Conservation (phyloP, 139 green algal genomes). For the Desmodesmus armatus region DNA sequence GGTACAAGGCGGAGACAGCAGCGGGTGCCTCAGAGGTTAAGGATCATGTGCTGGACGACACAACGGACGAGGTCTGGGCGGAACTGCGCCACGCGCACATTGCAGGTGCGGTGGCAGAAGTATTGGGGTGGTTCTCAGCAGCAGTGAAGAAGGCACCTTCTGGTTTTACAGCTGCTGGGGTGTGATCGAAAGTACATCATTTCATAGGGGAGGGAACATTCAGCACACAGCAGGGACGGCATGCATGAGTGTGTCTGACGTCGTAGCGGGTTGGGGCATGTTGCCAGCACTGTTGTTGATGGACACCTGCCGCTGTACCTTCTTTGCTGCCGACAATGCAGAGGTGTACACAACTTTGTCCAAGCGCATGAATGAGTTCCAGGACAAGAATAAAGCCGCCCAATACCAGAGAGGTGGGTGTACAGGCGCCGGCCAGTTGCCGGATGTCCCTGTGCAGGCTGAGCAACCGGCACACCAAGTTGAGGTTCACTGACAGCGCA, state of each 20-base stretch:
- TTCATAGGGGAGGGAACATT: too few relatives aligned
- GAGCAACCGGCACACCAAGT: too few relatives aligned
- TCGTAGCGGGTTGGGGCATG: too few relatives aligned
- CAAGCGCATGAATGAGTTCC: conserved; percentile 71
- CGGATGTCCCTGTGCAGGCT: too few relatives aligned
- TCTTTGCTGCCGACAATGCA: conserved; percentile 55
- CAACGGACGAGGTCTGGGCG: conserved; percentile 43
- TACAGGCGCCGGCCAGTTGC: too few relatives aligned
- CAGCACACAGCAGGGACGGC: too few relatives aligned
- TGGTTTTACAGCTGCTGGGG: too few relatives aligned
- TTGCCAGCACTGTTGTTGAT: not conserved
- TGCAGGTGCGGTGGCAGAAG: not conserved
- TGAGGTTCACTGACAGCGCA: too few relatives aligned
- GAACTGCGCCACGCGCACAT: conserved; percentile 95
- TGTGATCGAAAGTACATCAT: too few relatives aligned
- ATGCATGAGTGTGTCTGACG: too few relatives aligned
- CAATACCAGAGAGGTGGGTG: conserved; percentile 43
- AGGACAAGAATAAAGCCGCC: conserved; percentile 75
- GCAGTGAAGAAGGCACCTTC: too few relatives aligned
- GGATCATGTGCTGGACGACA: conserved; percentile 85
- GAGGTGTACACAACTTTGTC: conserved; percentile 66
- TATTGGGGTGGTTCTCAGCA: not conserved
- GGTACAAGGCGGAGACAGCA: conserved; percentile 65
- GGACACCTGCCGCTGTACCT: not conserved
- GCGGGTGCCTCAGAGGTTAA: conserved; percentile 75